Percentiles rank a stretch among this genome's conserved stretches.
Conservation (phyloP, 2,329 filamentous ascomycete species). For the Phyllosticta citribraziliensis region DNA sequence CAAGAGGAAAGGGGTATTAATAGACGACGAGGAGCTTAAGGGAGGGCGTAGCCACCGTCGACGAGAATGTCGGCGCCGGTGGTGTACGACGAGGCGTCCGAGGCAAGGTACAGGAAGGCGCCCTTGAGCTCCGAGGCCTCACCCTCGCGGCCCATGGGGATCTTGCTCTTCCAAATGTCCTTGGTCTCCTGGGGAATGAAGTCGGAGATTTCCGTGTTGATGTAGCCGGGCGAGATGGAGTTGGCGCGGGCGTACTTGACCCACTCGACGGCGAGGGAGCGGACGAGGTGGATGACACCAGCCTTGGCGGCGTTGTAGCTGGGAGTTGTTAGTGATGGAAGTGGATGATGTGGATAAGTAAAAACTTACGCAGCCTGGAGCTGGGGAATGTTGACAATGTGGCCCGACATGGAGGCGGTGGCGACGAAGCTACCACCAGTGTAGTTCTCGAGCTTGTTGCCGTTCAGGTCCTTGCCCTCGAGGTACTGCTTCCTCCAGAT, state of each 20-base stretch:
- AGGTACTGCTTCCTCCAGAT: slow-evolving; percentile 12
- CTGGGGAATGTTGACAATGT: slow-evolving; percentile 74
- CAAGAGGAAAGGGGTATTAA: not conserved
- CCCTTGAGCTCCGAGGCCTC: slow-evolving; percentile 70
- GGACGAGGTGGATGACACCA: slow-evolving; percentile 54
- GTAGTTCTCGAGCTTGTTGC: slow-evolving; percentile 12
- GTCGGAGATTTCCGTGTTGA: slow-evolving; percentile 57
- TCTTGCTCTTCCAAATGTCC: slow-evolving; percentile 67
- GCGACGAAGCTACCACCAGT: slow-evolving; percentile 50
- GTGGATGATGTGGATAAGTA: no score
- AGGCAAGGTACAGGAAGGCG: slow-evolving; percentile 70
- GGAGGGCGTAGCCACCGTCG: slow-evolving; percentile 10
- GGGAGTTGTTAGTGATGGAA: no score
- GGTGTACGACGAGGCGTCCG: slow-evolving; percentile 73
- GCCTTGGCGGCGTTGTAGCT: slow-evolving; percentile 47
- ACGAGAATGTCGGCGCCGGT: slow-evolving; percentile 34
- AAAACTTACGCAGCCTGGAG: slow-evolving; percentile 38
- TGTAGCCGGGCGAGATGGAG: slow-evolving; percentile 58
- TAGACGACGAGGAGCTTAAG: not conserved
- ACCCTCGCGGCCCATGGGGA: slow-evolving; percentile 69
- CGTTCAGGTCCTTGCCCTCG: slow-evolving; percentile 11
- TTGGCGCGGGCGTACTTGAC: slow-evolving; percentile 59
- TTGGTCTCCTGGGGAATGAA: slow-evolving; percentile 60
- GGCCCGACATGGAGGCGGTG: slow-evolving; percentile 66
- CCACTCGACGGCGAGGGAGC: slow-evolving; percentile 60